Evolutionary conservation across 371 early-diverging fungal genomes (phyloP).

Genomic region (Apophysomyces ossiformis): DNA sequence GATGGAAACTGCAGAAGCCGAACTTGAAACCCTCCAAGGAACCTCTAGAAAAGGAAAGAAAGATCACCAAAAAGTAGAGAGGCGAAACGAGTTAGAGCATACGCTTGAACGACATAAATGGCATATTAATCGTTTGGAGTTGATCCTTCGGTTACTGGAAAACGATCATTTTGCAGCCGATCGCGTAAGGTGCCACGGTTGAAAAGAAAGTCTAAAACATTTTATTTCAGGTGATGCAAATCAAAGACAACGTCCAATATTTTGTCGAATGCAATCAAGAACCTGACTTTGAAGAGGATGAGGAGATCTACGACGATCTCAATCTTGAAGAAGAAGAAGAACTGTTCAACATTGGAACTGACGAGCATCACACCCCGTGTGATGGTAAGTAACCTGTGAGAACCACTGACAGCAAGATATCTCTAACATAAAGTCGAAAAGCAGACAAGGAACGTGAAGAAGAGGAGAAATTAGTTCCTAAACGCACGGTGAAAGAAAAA

Average conservation of each 20-base stretch:
- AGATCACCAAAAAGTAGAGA: slow-evolving; percentile 74
- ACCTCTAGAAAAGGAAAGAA: slow-evolving; percentile 78
- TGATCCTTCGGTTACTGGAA: slow-evolving; percentile 88
- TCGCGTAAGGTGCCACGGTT: slow-evolving; percentile 48
- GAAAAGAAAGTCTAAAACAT: not conserved
- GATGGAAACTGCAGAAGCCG: slow-evolving; percentile 89
- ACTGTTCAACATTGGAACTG: slow-evolving; percentile 64
- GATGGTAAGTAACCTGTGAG: slow-evolving; percentile 30
- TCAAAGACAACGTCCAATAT: slow-evolving; percentile 88
- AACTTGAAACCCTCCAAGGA: slow-evolving; percentile 81
- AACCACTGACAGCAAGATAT: not conserved
- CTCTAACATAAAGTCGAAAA: slow-evolving; percentile 14
- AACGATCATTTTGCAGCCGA: slow-evolving; percentile 90
- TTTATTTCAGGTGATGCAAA: slow-evolving; percentile 61
- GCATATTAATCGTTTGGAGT: slow-evolving; percentile 89
- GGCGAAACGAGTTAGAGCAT: slow-evolving; percentile 68
- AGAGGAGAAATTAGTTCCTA: slow-evolving; percentile 30
- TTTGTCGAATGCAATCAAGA: slow-evolving; percentile 91
- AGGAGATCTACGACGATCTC: slow-evolving; percentile 91
- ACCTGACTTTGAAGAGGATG: slow-evolving; percentile 91
- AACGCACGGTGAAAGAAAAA: slow-evolving; percentile 39
- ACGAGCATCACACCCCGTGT: slow-evolving; percentile 46
- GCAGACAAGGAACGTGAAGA: slow-evolving; percentile 35
- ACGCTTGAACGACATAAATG: slow-evolving; percentile 86
- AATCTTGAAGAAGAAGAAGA: slow-evolving; percentile 91